Evolutionary conservation across 31 red algal species (phyloP), one percentile per base, ranked within the genome.

Genomic region (Asparagopsis taxiformis): DNA sequence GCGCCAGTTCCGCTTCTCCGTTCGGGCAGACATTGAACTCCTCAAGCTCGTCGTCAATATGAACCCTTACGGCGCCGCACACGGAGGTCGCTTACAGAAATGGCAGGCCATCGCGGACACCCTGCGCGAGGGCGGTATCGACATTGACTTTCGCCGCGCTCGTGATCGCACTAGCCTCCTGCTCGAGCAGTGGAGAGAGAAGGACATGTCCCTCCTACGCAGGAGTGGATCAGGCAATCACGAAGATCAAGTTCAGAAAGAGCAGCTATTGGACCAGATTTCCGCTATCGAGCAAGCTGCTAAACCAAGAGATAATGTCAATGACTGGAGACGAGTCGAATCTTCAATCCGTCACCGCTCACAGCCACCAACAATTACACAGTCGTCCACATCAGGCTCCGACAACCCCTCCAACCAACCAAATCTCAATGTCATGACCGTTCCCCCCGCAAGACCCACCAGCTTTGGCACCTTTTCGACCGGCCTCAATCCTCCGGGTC

Each of bases 91-190:
- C 7, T 66, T 82, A 13, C 78, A 82, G 25, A 82, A 82, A 55
- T 82, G 78, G 78, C 78, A 82, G 43, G 44, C 65, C 43, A 71
- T 82, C 16, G 78, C 78, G 0, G 66, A 82, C 36, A 82, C 54
- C 39, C 67, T 82, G 8, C 55, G 56, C 26, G 3, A 24, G 21
- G 29, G 36, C 23, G 55, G 56, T 15, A 82, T 82, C 49, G 66
- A 82, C 54, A 70, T 82, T 39, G 78, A 82, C 59, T 82, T 82
- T 82, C 78, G 78, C 1, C 78, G 67, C 1, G 78, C 78, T 1
- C 26, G 78, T 5, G 78, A 82, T 72, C 78, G 78, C 1, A 82
- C 67, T 1, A 58, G 60, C 38, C 34, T 82, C 20, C 66, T 82
- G 21, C 53, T 82, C 6, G 78, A 82, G 9, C 78, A 82, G 36